Conservation (phyloP, 805 yeast genomes). For the Starmerella vaccinii region DNA sequence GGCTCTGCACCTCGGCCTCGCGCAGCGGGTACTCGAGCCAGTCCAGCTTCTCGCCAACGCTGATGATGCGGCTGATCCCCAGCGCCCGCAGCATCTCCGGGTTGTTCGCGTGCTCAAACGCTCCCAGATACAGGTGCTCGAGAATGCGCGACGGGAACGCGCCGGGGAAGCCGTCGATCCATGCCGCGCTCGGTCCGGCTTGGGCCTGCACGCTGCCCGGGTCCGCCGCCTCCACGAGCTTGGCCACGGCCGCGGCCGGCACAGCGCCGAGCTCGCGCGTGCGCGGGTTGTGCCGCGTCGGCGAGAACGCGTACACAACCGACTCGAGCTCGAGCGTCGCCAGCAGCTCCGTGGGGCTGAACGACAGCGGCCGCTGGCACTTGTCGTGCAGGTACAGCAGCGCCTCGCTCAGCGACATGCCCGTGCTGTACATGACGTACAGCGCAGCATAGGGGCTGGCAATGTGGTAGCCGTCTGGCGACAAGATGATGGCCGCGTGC, state of each 20-base stretch:
- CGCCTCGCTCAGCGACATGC: neutral
- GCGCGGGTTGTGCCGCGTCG: neutral
- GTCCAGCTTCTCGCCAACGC: constrained; percentile 70
- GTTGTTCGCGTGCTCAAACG: constrained; percentile 69
- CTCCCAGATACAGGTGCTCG: constrained; percentile 77
- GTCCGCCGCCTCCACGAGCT: neutral
- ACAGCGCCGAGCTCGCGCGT: constrained; percentile 1
- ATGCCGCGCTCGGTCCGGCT: neutral
- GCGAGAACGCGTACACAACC: neutral
- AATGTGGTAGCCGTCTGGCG: constrained; percentile 90
- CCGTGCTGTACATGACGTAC: constrained; percentile 26
- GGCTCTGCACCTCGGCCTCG: constrained; percentile 1
- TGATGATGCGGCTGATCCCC: constrained; percentile 63
- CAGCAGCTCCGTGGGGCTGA: neutral
- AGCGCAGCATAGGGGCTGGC: constrained; percentile 66
- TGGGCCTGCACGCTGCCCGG: neutral
- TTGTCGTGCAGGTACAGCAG: constrained; percentile 3
- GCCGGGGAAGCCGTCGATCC: constrained; percentile 37
- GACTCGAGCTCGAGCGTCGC: neutral
- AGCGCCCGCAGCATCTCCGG: constrained; percentile 50
- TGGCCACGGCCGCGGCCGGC: neutral
- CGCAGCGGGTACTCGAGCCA: constrained; percentile 41
- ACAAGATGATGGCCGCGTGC: constrained; percentile 42
- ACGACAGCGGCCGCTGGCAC: neutral
- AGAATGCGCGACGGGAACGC: constrained; percentile 75